Base-by-base conservation (phyloP, 495 filamentous ascomycete genomes). In the Aspergillus cristatus region DNA sequence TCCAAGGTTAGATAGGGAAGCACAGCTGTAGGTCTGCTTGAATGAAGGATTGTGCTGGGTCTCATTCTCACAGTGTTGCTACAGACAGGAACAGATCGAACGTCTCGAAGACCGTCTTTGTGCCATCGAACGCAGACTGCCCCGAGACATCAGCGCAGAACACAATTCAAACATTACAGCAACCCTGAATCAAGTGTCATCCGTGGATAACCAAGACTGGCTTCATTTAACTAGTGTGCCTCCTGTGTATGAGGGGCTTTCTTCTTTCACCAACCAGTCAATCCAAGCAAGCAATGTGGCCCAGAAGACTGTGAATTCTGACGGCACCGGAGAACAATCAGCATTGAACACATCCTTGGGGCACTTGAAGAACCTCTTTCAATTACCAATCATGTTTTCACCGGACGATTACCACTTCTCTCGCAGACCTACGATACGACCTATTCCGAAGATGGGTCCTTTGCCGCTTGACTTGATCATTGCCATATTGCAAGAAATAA, bases 21-120 rank as follows among this genome's bases (percentile, higher is more conserved):
- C 32, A 2, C 13, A 41, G 18, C 39, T 35, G 39, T 41, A 41
- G 14, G 39, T 35, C 3, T n/a, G n/a, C n/a, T n/a, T n/a, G n/a
- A n/a, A n/a, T n/a, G n/a, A n/a, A n/a, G n/a, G n/a, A n/a, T n/a
- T n/a, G n/a, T n/a, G n/a, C 28, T 14, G 11, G 8, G 13, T 18
- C 18, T 8, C 28, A 10, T 3, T 11, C 11, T 39, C 16, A 12
- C 22, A 31, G 18, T 31, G 24, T 26, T 11, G 6, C 24, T 26
- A 6, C 24, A 39, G 37, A 14, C 14, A 39, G 12, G 10, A 4
- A 32, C 37, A 32, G 2, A 29, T 39, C 15, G 37, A 39, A 13
- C 14, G 37, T n/a, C 37, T 39, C 28, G 28, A 39, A 2, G 16
- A n/a, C 3, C 37, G 37, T 6, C 16, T 39, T 22, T 7, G 18